phyloP scores from a whole-genome alignment of 495 filamentous ascomycete species.

The Extremus antarcticus region DNA sequence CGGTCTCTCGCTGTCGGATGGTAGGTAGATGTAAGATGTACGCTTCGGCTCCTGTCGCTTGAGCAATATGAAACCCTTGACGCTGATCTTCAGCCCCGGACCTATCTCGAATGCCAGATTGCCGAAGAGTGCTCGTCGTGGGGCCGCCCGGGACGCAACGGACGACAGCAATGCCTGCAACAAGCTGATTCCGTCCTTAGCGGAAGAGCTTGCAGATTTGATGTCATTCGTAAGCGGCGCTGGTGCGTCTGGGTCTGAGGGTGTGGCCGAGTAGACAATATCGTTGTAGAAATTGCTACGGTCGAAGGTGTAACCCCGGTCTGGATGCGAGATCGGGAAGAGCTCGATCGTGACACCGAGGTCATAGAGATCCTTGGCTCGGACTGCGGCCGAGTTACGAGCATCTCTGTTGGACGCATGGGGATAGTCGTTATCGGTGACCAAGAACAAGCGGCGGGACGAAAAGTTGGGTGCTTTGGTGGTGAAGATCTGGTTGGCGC shows the following conservation, averaged over 20 bases:
- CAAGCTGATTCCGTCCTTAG: conserved; percentile 66
- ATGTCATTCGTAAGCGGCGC: conserved; percentile 33
- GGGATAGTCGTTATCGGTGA: conserved; percentile 90
- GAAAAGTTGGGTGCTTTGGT: conserved; percentile 90
- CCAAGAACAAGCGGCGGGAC: conserved; percentile 82
- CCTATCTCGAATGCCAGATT: conserved; percentile 78
- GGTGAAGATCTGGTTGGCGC: conserved; percentile 92
- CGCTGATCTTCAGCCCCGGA: conserved; percentile 70
- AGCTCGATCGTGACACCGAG: conserved; percentile 86
- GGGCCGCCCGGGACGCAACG: conserved; percentile 79
- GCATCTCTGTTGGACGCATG: conserved; percentile 58
- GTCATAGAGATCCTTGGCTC: conserved; percentile 93
- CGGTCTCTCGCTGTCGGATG: conserved; percentile 56
- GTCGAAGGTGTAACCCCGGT: conserved; percentile 58
- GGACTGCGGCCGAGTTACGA: conserved; percentile 65
- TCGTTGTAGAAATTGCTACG: conserved; percentile 79
- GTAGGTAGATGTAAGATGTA: conserved; percentile 73
- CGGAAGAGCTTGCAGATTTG: conserved; percentile 33
- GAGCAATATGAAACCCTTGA: conserved; percentile 85
- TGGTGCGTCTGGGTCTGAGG: conserved; percentile 57
- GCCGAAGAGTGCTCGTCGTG: conserved; percentile 79
- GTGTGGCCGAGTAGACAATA: conserved; percentile 34
- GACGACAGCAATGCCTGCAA: conserved; percentile 75
- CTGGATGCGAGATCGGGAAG: conserved; percentile 73
- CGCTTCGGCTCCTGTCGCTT: conserved; percentile 69